These are phyloP conservation scores for Anastatica hierochuntica DNA, from an alignment of 345 rosid species.

Conservation along the genomic window DNA sequence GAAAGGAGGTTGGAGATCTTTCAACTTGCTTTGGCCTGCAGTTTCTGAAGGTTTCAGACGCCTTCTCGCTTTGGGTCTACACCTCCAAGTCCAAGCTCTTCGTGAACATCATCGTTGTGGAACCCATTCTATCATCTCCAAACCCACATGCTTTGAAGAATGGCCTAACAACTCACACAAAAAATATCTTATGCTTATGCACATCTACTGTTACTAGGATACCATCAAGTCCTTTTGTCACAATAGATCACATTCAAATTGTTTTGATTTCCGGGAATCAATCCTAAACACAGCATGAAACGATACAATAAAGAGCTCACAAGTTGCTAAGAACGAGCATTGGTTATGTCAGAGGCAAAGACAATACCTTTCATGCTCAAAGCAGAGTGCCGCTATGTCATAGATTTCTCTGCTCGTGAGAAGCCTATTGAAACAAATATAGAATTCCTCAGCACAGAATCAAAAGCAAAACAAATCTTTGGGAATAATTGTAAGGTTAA, in stretches of 20 bases:
- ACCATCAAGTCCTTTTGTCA: too few species aligned
- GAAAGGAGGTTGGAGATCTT: not conserved
- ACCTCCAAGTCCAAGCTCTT: conserved; percentile 26
- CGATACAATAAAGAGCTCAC: not conserved
- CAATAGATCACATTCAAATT: too few species aligned
- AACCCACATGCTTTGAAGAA: conserved; percentile 88
- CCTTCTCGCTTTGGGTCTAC: not conserved
- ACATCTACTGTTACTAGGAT: too few species aligned
- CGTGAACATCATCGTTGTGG: conserved; percentile 79
- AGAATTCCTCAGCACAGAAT: not conserved
- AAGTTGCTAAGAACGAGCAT: not conserved
- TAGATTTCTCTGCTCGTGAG: conserved; percentile 59
- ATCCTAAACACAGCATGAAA: too few species aligned
- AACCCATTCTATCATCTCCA: conserved; percentile 67
- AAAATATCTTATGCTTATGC: not conserved
- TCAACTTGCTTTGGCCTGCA: conserved; percentile 7
- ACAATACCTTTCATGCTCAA: conserved; percentile 54
- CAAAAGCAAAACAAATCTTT: not conserved
- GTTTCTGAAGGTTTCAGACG: not conserved
- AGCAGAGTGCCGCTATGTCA: conserved; percentile 85
- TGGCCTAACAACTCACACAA: conserved; percentile 38
- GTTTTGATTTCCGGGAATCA: too few species aligned
- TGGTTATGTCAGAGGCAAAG: not conserved
- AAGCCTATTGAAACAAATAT: conserved; percentile 30
- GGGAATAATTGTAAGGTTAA: not conserved